Base-by-base conservation (phyloP, 2,329 filamentous ascomycete species). In the Bipolaris cookei region DNA sequence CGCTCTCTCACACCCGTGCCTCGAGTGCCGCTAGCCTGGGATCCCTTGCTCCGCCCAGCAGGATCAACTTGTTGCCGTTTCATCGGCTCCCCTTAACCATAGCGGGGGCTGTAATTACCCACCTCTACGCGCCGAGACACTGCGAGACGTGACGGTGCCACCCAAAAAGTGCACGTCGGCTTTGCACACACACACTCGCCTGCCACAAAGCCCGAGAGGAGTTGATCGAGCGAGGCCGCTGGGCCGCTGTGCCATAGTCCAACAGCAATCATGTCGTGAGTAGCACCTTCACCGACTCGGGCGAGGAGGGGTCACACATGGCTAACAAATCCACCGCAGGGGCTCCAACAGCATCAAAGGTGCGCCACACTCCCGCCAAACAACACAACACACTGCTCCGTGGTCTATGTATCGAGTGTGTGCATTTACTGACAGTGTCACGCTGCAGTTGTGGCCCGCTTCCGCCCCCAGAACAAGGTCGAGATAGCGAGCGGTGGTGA, bases 391-490 rank as follows among this genome's bases (percentile, higher is more conserved):
- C 23, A 39, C 41, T 28, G 41, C 41, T 25, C 23, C 21, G n/a
- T 8, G n/a, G 7, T n/a, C n/a, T 20, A 13, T 43, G 18, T 23
- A 3, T 1, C 5, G 1, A 28, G 3, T 16, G 16, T 51, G 3
- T 16, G n/a, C 39, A 37, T 38, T 47, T 64, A 65, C 72, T 76
- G 64, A 76, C 68, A 49, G 50, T 60, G 57, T 48, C 25, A 55
- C 52, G 44, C 54, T 69, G 53, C 51, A 91, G 95, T 99, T 77
- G 93, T 99, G 78, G 94, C 94, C 83, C 91, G 95, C 74, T 99
- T 99, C 81, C 88, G 95, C 76, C 95, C 95, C 70, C 94, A 97
- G 81, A 99, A 99, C 84, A 92, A 91, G 81, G 80, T 95, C 78
- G 95, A 99, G 83, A 84, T 96, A 75, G 88, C 89, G 60, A 93